Conservation (phyloP, 2,329 filamentous ascomycete genomes). For the Davidsoniella virescens region DNA sequence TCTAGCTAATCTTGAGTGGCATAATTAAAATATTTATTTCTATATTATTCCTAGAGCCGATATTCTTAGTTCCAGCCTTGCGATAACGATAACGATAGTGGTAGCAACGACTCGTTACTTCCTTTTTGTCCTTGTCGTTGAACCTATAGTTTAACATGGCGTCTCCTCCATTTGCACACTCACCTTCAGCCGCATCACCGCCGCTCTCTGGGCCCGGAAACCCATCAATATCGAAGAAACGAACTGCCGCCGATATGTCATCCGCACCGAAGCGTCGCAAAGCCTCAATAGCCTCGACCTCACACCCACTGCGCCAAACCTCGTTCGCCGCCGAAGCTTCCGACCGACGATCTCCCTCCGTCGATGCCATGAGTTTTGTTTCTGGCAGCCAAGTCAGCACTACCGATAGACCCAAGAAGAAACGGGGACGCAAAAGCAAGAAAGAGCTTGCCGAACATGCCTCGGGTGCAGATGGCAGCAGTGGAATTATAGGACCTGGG, state of each 20-base stretch:
- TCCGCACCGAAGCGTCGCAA: slow-evolving; percentile 51
- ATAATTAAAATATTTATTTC: no score
- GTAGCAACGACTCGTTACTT: no score
- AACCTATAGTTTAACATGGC: slow-evolving; percentile 26
- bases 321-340: slow-evolving; percentile 52
- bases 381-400: slow-evolving; percentile 43
- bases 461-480: slow-evolving; percentile 26
- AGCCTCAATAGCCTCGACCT: slow-evolving; percentile 43
- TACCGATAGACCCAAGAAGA: slow-evolving; percentile 33
- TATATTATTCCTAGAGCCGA: no score
- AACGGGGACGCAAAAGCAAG: slow-evolving; percentile 46
- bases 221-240: slow-evolving; percentile 42
- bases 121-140: not conserved
- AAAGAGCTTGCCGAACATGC: slow-evolving; percentile 31
- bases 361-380: slow-evolving; percentile 43
- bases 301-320: slow-evolving; percentile 62
- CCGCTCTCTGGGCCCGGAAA: slow-evolving; percentile 34
- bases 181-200: slow-evolving; percentile 38
- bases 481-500: slow-evolving; percentile 21
- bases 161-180: slow-evolving; percentile 36
- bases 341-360: slow-evolving; percentile 43
- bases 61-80: no score
- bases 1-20: no score
- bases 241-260: slow-evolving; percentile 34
- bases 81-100: no score